These are phyloP conservation scores for Tulasnella sp. DNA, from an alignment of 768 basidiomycete species.

Conservation along the genomic window DNA sequence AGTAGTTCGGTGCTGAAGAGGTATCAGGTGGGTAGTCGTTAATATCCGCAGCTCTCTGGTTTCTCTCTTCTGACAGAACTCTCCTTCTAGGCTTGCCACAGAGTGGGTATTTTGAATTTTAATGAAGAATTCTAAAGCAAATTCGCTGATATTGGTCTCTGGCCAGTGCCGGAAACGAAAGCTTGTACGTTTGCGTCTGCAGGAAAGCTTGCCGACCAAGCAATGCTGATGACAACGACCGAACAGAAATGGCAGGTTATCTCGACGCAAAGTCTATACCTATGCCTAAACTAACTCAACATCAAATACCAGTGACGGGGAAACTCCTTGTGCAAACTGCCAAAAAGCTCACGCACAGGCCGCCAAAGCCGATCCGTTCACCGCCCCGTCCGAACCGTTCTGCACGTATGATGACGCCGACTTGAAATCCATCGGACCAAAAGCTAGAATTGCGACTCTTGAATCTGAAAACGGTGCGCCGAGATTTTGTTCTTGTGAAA, in stretches of 20 bases:
- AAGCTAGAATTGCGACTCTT: conserved; percentile 16
- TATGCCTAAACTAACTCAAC: not conserved
- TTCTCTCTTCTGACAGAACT: not conserved
- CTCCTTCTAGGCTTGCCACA: conserved; percentile 10
- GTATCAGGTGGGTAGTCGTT: not conserved
- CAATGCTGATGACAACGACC: not conserved
- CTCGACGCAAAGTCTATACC: not conserved
- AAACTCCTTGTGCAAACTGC: not conserved
- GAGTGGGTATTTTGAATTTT: not conserved
- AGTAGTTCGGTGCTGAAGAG: not conserved
- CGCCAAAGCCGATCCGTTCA: not conserved
- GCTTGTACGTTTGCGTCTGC: not conserved
- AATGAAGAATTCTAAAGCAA: not conserved
- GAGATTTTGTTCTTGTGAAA: not conserved
- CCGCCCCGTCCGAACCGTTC: not conserved
- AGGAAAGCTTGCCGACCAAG: not conserved
- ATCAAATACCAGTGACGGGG: not conserved
- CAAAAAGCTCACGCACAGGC: conserved; percentile 18
- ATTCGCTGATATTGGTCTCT: not conserved
- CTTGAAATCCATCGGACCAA: not conserved
- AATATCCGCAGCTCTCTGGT: not conserved
- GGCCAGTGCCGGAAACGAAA: not conserved
- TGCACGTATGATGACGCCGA: conserved; percentile 13
- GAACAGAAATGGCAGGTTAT: not conserved
- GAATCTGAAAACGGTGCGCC: not conserved